Percentiles rank a stretch among this genome's conserved stretches.
Conservation (phyloP, 306 rosid species). For the Purshia tridentata region DNA sequence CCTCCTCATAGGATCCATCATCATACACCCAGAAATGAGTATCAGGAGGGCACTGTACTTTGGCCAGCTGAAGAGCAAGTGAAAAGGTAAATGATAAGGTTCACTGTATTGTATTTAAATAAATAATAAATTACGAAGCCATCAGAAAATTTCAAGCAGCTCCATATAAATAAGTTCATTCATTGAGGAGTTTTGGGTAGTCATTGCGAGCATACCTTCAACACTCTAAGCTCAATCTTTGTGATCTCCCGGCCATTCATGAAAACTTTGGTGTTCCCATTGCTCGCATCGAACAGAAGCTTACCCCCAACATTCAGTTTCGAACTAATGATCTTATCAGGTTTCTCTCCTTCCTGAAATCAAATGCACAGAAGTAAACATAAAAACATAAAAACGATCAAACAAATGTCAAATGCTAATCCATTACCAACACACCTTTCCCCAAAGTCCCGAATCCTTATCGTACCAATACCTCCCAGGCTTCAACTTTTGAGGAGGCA, state of each 20-base stretch:
- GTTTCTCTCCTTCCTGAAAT: constrained; percentile 88
- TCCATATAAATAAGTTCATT: neutral
- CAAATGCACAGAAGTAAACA: constrained; percentile 14
- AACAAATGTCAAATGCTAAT: neutral
- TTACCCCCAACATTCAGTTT: constrained; percentile 84
- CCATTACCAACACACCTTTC: constrained; percentile 58
- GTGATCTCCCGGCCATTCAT: constrained; percentile 94
- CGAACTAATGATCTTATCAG: constrained; percentile 71
- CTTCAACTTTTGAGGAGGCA: constrained; percentile 78
- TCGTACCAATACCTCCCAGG: constrained; percentile 95
- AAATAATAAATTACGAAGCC: neutral
- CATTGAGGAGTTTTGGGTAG: neutral
- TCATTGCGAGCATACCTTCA: constrained; percentile 50
- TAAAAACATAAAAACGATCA: neutral
- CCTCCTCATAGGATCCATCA: constrained; percentile 93
- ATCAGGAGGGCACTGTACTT: constrained; percentile 87
- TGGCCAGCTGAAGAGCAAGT: constrained; percentile 67
- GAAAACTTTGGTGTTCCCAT: constrained; percentile 74
- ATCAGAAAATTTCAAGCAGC: neutral
- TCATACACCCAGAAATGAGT: constrained; percentile 97
- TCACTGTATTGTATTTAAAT: neutral
- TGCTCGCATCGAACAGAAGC: constrained; percentile 70
- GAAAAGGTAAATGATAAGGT: constrained; percentile 18
- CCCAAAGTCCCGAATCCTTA: constrained; percentile 93
- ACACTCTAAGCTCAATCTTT: constrained; percentile 69